Evolutionary conservation across 441 rosid species (phyloP).

Genomic region (Syzygium syzygioides): DNA sequence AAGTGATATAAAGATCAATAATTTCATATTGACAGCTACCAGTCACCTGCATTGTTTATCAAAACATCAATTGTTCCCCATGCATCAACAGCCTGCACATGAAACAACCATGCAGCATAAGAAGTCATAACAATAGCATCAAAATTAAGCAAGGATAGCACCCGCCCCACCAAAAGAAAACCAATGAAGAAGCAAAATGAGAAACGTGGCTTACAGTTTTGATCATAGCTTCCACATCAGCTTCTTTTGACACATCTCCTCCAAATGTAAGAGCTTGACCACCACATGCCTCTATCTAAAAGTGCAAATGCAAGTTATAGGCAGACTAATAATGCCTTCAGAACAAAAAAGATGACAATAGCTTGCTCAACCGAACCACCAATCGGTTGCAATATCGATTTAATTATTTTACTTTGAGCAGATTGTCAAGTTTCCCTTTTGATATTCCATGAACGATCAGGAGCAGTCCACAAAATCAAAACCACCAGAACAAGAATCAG

Average conservation of each 20-base stretch:
- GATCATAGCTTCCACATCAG: conserved; percentile 87
- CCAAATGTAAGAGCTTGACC: conserved; percentile 93
- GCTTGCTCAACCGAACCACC: neutral
- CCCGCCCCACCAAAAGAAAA: neutral
- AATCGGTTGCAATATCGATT: neutral
- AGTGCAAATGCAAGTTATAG: neutral
- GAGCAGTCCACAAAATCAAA: neutral
- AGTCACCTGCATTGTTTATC: conserved; percentile 85
- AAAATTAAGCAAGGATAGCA: neutral
- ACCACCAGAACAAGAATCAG: neutral
- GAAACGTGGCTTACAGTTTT: conserved; percentile 62
- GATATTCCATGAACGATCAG: neutral
- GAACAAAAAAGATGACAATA: neutral
- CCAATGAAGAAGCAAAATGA: neutral
- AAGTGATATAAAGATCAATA: neutral
- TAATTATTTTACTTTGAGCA: neutral
- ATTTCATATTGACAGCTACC: neutral
- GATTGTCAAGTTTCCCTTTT: neutral
- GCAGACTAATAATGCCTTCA: neutral
- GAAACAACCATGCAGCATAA: conserved; percentile 8
- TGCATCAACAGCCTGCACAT: conserved; percentile 72
- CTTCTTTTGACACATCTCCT: conserved; percentile 90
- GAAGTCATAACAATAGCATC: neutral
- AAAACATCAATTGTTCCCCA: conserved; percentile 95
- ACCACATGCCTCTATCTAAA: conserved; percentile 81